phyloP scores from a whole-genome alignment of 106 monocot genomes.

The Phalaenopsis aphrodite region DNA sequence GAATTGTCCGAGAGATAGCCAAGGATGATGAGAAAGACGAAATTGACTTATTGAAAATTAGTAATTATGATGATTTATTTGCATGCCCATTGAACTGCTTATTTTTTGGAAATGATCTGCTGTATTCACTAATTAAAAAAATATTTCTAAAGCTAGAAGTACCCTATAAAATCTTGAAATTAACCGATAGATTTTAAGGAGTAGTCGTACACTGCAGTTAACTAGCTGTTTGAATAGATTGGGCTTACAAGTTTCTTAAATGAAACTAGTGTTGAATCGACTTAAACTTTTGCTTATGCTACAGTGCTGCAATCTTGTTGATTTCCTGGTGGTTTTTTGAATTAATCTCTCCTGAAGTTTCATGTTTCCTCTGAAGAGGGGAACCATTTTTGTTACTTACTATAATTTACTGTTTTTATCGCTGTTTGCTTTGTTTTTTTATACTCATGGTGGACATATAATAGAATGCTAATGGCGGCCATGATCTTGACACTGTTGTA shows the following conservation, averaged over 20 bases:
- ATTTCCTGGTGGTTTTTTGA: background rate
- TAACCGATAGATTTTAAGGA: background rate
- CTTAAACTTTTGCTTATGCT: background rate
- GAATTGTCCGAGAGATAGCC: background rate
- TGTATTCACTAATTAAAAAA: background rate
- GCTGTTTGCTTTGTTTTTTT: background rate
- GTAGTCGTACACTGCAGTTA: background rate
- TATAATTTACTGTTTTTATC: background rate
- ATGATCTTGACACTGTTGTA: background rate
- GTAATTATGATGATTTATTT: background rate
- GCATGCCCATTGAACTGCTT: background rate
- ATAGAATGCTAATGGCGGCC: background rate
- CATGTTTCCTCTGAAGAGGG: background rate
- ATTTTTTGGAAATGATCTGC: background rate
- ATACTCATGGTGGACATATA: background rate
- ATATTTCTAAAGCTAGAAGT: background rate
- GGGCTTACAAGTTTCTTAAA: slow-evolving; percentile 1
- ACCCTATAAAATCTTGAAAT: background rate
- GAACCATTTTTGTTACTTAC: background rate
- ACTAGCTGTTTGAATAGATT: background rate
- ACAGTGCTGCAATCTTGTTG: background rate
- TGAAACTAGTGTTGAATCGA: background rate
- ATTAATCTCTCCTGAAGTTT: background rate
- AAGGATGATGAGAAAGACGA: background rate
- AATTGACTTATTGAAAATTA: background rate